These are phyloP conservation scores for Helotiales sp. DNA, from an alignment of 2,329 filamentous ascomycete genomes.

Conservation along the genomic window DNA sequence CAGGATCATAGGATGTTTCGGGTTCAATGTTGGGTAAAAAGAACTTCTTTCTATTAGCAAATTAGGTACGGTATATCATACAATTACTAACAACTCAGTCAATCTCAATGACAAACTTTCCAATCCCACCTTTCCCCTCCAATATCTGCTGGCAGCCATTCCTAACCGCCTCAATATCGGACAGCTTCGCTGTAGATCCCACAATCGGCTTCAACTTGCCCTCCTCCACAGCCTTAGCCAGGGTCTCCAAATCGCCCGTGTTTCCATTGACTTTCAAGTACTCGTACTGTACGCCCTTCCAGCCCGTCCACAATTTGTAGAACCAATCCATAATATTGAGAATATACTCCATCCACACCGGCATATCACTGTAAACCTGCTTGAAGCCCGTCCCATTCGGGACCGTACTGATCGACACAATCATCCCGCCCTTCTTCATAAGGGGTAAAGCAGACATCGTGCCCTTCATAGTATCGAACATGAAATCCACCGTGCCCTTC, in stretches of 20 bases:
- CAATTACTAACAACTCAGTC: not conserved
- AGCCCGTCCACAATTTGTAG: constrained; percentile 42
- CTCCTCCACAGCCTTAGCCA: constrained; percentile 40
- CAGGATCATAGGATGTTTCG: not conserved
- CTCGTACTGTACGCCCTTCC: constrained; percentile 46
- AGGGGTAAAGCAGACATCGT: constrained; percentile 46
- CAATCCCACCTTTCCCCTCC: constrained; percentile 48
- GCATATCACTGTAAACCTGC: constrained; percentile 38
- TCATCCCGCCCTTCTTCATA: constrained; percentile 45
- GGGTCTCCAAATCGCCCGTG: constrained; percentile 43
- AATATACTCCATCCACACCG: constrained; percentile 32
- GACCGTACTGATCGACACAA: constrained; percentile 39
- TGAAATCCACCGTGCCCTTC: constrained; percentile 47
- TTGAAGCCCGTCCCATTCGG: constrained; percentile 47
- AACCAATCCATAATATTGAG: constrained; percentile 44
- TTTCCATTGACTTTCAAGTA: constrained; percentile 46
- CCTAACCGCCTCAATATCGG: constrained; percentile 46
- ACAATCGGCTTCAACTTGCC: constrained; percentile 45
- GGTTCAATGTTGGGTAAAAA: not conserved
- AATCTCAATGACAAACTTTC: constrained; percentile 49
- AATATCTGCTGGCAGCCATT: constrained; percentile 46
- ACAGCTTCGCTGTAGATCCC: constrained; percentile 43
- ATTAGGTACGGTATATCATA: not conserved
- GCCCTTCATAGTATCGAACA: constrained; percentile 49
- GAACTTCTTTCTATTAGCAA: not conserved